phyloP scores from a whole-genome alignment of 2,329 filamentous ascomycete species.

The Bipolaris sorokiniana region DNA sequence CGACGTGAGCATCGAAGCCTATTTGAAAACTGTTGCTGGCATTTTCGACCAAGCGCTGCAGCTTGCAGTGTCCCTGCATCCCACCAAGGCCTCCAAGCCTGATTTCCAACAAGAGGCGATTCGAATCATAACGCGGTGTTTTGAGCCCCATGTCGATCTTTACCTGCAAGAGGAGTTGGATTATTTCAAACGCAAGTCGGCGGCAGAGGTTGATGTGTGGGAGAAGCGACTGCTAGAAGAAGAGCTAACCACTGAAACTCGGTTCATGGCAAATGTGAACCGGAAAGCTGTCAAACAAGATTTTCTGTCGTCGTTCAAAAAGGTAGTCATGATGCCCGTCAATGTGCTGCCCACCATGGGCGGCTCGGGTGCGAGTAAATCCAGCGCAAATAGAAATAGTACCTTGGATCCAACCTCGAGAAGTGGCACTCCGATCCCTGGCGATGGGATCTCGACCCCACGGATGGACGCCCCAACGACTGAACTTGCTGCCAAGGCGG shows the following conservation, averaged over 20 bases:
- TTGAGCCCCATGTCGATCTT: conserved; percentile 91
- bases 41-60: conserved; percentile 85
- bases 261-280: conserved; percentile 95
- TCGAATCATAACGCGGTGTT: conserved; percentile 72
- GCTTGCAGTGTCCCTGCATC: conserved; percentile 73
- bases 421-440: conserved; percentile 48
- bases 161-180: conserved; percentile 93
- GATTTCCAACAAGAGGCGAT: conserved; percentile 70
- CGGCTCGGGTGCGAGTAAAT: conserved; percentile 46
- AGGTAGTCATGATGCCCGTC: conserved; percentile 99
- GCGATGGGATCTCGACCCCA: conserved; percentile 47
- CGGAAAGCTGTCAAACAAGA: conserved; percentile 95
- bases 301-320: conserved; percentile 94
- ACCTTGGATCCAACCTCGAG: conserved; percentile 41
- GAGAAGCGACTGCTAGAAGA: conserved; percentile 91
- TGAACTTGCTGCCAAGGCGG: conserved; percentile 95
- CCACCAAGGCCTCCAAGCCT: conserved; percentile 67
- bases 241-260: conserved; percentile 87
- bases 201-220: conserved; percentile 81
- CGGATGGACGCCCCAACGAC: conserved; percentile 75
- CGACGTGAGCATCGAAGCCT: conserved; percentile 73
- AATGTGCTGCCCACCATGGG: conserved; percentile 78
- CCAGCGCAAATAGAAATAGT: conserved; percentile 36
- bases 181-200: conserved; percentile 77
- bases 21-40: conserved; percentile 84